phyloP scores from a whole-genome alignment of 495 filamentous ascomycete species.

The Penicillium lagena region DNA sequence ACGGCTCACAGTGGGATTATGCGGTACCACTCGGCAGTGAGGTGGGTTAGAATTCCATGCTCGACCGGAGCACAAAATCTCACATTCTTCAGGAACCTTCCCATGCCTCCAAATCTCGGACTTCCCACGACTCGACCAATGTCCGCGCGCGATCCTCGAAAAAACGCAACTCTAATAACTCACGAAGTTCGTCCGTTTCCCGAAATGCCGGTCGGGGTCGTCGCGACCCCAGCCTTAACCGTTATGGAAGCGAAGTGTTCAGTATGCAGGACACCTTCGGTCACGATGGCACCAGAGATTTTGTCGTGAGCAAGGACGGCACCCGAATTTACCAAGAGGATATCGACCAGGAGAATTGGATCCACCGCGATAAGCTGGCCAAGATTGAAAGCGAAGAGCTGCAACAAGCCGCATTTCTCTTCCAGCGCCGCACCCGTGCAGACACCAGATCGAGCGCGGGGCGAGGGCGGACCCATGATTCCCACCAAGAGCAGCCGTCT shows the following conservation, averaged over 20 bases:
- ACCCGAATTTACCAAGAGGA: slow-evolving; percentile 9
- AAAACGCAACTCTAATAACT: slow-evolving; percentile 33
- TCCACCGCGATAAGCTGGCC: slow-evolving; percentile 92
- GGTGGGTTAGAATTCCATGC: slow-evolving; percentile 19
- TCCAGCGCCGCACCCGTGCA: slow-evolving; percentile 51
- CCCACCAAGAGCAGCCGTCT: slow-evolving; percentile 22
- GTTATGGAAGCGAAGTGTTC: slow-evolving; percentile 49
- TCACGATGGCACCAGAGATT: slow-evolving; percentile 24
- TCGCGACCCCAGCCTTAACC: slow-evolving; percentile 42
- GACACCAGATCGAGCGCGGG: slow-evolving; percentile 55
- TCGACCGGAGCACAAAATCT: neutral
- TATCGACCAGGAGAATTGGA: slow-evolving; percentile 61
- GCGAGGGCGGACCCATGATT: slow-evolving; percentile 48
- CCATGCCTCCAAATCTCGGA: slow-evolving; percentile 27
- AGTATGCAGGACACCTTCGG: slow-evolving; percentile 51
- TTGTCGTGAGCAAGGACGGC: slow-evolving; percentile 11
- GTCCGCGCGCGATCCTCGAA: slow-evolving; percentile 18
- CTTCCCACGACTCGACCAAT: slow-evolving; percentile 32
- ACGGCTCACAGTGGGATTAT: slow-evolving; percentile 39
- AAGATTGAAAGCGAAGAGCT: slow-evolving; percentile 90
- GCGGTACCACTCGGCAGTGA: slow-evolving; percentile 37
- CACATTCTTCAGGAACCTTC: slow-evolving; percentile 14
- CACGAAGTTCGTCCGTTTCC: slow-evolving; percentile 36
- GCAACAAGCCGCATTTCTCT: slow-evolving; percentile 73
- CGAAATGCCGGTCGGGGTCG: slow-evolving; percentile 26